Evolutionary conservation across 345 rosid genomes (phyloP).

Genomic region (Salix viminalis): DNA sequence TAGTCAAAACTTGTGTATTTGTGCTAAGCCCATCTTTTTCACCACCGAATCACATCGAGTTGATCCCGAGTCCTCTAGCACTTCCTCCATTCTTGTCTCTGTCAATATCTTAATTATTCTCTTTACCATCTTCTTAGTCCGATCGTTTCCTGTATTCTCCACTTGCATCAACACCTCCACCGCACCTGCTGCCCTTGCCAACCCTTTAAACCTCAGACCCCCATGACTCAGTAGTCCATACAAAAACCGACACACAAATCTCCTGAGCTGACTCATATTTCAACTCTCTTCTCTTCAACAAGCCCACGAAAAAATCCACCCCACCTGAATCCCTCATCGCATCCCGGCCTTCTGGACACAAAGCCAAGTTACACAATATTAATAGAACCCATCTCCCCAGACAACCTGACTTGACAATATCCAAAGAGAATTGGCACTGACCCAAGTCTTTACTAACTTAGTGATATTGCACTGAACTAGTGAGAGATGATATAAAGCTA

Average conservation of each 20-base stretch:
- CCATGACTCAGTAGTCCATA: constrained; percentile 53
- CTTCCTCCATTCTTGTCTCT: constrained; percentile 34
- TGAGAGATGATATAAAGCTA: constrained; percentile 80
- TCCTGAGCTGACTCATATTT: constrained; percentile 47
- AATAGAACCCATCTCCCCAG: constrained; percentile 45
- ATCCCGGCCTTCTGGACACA: constrained; percentile 50
- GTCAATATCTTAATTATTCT: constrained; percentile 45
- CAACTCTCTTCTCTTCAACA: constrained; percentile 37
- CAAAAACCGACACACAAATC: constrained; percentile 57
- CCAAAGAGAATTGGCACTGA: constrained; percentile 53
- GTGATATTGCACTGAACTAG: constrained; percentile 60
- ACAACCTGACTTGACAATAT: constrained; percentile 53
- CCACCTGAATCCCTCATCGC: constrained; percentile 75
- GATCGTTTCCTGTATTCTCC: constrained; percentile 47
- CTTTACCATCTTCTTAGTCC: constrained; percentile 44
- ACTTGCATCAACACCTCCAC: constrained; percentile 48
- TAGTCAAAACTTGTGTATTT: constrained; percentile 45
- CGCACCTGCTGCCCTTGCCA: constrained; percentile 64
- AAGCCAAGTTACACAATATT: constrained; percentile 52
- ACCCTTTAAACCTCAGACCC: constrained; percentile 61
- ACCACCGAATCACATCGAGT: constrained; percentile 22
- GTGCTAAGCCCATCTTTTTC: constrained; percentile 23
- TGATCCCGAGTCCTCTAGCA: constrained; percentile 50
- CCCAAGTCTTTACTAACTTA: constrained; percentile 60
- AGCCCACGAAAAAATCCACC: constrained; percentile 57